Conservation (phyloP, 257 asterid species). For the Gardenia jasminoides region DNA sequence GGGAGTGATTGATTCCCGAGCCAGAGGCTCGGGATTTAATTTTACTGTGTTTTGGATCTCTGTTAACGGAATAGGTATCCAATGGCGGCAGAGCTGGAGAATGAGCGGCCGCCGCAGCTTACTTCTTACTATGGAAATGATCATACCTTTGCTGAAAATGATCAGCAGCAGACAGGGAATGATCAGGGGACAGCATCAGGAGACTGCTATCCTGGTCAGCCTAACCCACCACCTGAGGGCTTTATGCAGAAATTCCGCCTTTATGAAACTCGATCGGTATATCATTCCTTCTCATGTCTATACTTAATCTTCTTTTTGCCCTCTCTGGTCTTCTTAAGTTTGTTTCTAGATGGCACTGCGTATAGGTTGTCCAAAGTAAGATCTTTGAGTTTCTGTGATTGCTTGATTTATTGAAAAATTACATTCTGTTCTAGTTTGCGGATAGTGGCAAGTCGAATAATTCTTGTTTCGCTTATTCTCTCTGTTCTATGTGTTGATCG, state of each 20-base stretch:
- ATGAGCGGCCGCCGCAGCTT: slow-evolving; percentile 21
- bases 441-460: no score
- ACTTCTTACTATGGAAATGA: no score
- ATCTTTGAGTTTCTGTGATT: slow-evolving; percentile 10
- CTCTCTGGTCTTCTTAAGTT: not conserved
- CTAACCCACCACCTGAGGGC: slow-evolving; percentile 42
- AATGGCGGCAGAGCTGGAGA: slow-evolving; percentile 42
- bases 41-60: slow-evolving; percentile 20
- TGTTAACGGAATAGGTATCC: slow-evolving; percentile 21
- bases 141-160: not conserved
- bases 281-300: not conserved
- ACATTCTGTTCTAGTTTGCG: not conserved
- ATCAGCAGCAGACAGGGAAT: not conserved
- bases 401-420: not conserved
- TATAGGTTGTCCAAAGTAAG: not conserved
- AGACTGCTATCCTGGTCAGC: slow-evolving; percentile 29
- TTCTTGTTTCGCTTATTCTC: not conserved
- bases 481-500: not conserved
- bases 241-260: slow-evolving; percentile 92
- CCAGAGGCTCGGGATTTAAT: slow-evolving; percentile 78
- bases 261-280: slow-evolving; percentile 89
- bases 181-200: slow-evolving; percentile 34
- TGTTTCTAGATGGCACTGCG: not conserved
- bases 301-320: not conserved
- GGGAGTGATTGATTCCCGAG: slow-evolving; percentile 88